Conservation (phyloP, 139 green algal species). For the Tetraselmis chui region DNA sequence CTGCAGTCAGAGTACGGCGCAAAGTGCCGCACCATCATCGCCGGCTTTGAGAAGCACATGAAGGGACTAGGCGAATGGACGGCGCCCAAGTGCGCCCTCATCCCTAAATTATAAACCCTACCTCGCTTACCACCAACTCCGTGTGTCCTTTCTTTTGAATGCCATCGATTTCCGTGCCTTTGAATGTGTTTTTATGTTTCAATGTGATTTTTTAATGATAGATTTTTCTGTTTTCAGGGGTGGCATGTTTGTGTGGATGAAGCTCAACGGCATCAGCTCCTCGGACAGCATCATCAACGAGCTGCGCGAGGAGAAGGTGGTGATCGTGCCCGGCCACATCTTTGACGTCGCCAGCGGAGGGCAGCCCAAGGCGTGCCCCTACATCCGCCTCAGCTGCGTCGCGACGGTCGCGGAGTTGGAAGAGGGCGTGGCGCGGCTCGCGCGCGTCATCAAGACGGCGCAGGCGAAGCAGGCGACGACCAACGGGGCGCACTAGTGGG, state of each 20-base stretch:
- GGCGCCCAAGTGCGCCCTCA: neutral
- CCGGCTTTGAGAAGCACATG: neutral
- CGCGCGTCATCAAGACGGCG: neutral
- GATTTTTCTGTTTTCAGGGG: neutral
- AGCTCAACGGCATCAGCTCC: neutral
- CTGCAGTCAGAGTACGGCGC: slow-evolving; percentile 12
- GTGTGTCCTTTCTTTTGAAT: no score
- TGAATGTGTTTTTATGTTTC: no score
- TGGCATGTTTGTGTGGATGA: neutral
- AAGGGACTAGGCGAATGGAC: neutral
- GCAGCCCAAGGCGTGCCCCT: neutral
- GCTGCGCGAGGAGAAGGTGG: neutral
- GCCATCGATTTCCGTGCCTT: no score
- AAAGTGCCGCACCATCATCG: neutral
- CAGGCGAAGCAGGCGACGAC: neutral
- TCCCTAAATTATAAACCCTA: no score
- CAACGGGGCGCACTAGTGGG: no score
- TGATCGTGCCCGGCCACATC: neutral
- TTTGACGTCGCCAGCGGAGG: neutral
- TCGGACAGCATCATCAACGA: neutral
- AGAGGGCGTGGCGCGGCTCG: neutral
- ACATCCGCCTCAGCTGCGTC: neutral
- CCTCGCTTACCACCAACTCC: no score
- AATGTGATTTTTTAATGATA: no score
- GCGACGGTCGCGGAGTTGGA: neutral